Percentiles rank a stretch among this genome's conserved stretches.
Evolutionary conservation across 2,329 filamentous ascomycete species (phyloP).

Genomic region (Grosmannia penicillata): DNA sequence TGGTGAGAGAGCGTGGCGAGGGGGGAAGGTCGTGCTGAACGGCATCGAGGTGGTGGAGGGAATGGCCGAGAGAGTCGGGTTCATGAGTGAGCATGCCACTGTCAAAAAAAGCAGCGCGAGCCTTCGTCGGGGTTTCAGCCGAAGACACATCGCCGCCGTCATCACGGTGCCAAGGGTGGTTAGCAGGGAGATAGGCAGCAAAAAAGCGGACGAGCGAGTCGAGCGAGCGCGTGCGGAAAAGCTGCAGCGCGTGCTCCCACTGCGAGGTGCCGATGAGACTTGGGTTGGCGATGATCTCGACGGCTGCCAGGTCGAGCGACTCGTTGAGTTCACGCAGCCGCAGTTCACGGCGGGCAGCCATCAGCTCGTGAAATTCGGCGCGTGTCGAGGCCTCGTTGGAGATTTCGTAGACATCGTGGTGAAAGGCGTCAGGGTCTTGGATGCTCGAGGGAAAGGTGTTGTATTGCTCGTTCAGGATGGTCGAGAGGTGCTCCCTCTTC

Average conservation of each 20-base stretch:
- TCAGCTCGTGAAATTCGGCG: conserved; percentile 38
- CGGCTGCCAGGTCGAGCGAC: conserved; percentile 39
- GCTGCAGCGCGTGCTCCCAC: conserved; percentile 42
- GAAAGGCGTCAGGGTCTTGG: conserved; percentile 45
- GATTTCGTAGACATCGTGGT: conserved; percentile 46
- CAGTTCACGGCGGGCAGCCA: conserved; percentile 37
- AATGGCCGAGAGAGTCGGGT: conserved; percentile 23
- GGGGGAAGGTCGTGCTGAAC: conserved; percentile 21
- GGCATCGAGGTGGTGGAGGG: conserved; percentile 11
- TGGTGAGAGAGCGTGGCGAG: conserved; percentile 36
- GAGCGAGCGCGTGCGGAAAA: conserved; percentile 43
- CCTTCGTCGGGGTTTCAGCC: background rate
- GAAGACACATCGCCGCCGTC: conserved; percentile 15
- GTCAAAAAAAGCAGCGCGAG: conserved; percentile 26
- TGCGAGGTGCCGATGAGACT: conserved; percentile 41
- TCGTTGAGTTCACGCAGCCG: conserved; percentile 40
- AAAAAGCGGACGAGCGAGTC: conserved; percentile 47
- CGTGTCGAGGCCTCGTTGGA: conserved; percentile 32
- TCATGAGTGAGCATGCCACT: conserved; percentile 30
- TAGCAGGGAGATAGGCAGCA: conserved; percentile 39
- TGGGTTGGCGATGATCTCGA: conserved; percentile 47
- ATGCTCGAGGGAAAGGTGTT: conserved; percentile 41
- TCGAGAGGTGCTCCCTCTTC: conserved; percentile 43
- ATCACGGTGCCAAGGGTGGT: conserved; percentile 30
- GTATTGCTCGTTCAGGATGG: conserved; percentile 42